Percentiles rank a stretch among this genome's conserved stretches.
Conservation (phyloP, 2,329 filamentous ascomycete species). For the Pseudohalonectria lignicola region DNA sequence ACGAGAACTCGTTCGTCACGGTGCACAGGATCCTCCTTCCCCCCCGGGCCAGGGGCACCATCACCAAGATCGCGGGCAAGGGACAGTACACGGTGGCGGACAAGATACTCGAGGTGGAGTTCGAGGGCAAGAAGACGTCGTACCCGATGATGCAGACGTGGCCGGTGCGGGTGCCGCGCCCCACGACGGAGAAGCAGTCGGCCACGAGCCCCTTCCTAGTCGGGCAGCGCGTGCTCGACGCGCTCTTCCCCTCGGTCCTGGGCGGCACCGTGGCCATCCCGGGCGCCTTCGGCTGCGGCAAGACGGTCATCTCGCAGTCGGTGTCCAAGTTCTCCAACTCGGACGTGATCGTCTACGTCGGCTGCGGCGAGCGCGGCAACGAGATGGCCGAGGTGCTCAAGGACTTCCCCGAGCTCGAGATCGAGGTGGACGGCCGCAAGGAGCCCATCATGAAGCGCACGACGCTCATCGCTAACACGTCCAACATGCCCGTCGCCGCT, state of each 20-base stretch:
- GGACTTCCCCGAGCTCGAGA: conserved; percentile 97
- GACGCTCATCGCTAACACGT: conserved; percentile 95
- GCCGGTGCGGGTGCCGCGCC: conserved; percentile 93
- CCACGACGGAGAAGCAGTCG: conserved; percentile 82
- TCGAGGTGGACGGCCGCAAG: conserved; percentile 85
- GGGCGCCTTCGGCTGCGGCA: conserved; percentile 95
- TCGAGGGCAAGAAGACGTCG: conserved; percentile 89
- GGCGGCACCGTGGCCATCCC: conserved; percentile 97
- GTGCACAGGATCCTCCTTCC: conserved; percentile 91
- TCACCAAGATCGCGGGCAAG: conserved; percentile 81
- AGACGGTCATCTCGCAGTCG: conserved; percentile 97
- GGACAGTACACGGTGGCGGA: conserved; percentile 90
- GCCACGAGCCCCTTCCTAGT: conserved; percentile 89
- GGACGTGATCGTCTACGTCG: conserved; percentile 97
- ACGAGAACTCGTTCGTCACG: conserved; percentile 89
- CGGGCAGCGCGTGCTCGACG: conserved; percentile 91
- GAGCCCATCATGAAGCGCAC: conserved; percentile 99
- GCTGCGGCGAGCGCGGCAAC: conserved; percentile 81
- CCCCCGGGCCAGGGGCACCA: conserved; percentile 79
- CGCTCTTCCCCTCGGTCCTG: conserved; percentile 91
- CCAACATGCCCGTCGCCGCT: conserved; percentile 98
- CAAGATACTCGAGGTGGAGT: conserved; percentile 91
- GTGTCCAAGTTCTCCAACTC: conserved; percentile 99
- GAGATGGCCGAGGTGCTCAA: conserved; percentile 99
- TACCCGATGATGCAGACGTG: conserved; percentile 98